These are phyloP conservation scores for Pseudofabraea citricarpa DNA, from an alignment of 2,329 filamentous ascomycete species.

Conservation along the genomic window DNA sequence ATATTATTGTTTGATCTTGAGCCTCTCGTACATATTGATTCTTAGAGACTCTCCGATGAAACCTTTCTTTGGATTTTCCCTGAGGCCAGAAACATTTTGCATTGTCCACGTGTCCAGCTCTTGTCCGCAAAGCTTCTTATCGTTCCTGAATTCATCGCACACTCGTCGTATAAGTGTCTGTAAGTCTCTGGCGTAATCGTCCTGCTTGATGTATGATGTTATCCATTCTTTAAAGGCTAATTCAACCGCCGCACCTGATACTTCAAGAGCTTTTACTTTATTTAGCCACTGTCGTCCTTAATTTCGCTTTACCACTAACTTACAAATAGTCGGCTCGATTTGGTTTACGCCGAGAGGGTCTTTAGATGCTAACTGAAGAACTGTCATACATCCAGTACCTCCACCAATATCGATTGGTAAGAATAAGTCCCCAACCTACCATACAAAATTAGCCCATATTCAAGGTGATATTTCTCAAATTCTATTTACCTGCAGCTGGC, in stretches of 20 bases:
- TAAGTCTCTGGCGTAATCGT: constrained; percentile 4
- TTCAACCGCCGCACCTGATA: constrained; percentile 11
- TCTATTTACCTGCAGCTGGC: background rate
- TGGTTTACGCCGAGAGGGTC: constrained; percentile 8
- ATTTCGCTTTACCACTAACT: background rate
- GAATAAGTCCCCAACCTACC: constrained; percentile 9
- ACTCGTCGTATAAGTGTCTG: constrained; percentile 3
- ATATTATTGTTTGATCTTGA: background rate
- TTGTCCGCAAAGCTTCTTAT: constrained; percentile 9
- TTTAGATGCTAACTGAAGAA: constrained; percentile 7
- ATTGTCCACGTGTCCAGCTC: constrained; percentile 1
- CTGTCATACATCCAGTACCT: constrained; percentile 10
- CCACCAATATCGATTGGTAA: constrained; percentile 9
- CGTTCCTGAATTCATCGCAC: constrained; percentile 8
- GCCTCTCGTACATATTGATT: background rate
- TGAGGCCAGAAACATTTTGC: background rate
- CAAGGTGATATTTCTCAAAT: too few species aligned
- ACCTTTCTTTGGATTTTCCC: constrained; percentile 2
- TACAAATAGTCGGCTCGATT: constrained; percentile 4
- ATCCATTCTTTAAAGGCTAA: constrained; percentile 7
- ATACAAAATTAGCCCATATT: too few species aligned
- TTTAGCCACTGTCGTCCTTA: too few species aligned
- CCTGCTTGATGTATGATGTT: background rate
- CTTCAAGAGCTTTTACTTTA: constrained; percentile 6
- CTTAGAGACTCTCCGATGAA: background rate